Evolutionary conservation across 1,284 basidiomycete species (phyloP), one percentile per base, ranked within the genome.

Genomic region (Tilletiopsis washingtonensis): DNA sequence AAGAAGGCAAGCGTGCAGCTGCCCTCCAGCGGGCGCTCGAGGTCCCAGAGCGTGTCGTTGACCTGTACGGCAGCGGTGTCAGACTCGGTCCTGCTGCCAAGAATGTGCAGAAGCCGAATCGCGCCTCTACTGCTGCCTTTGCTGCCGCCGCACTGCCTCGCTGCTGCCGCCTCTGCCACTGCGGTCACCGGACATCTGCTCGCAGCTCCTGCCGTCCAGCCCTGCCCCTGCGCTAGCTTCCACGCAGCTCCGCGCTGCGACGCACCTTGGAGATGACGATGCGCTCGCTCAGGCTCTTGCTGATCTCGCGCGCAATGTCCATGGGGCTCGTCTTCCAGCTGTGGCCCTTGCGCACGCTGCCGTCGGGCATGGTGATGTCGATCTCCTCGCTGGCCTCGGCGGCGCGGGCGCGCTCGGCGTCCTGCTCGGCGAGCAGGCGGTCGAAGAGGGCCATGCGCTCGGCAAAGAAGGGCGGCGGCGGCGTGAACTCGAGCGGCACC

Each of bases 281-380:
- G 41, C 84, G 81, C 62, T 99, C 93, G 1, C 90, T 84, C 20
- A 97, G 78, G 68, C 86, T 84, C 74, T 91, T 86, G 15, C 87
- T 86, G 49, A 98, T 81, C 62, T 83, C 83, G 71, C 85, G 85
- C 39, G 93, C 93, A 52, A 99, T 78, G 65, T 87, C 83, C 82
- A 97, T 82, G 0, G 94, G 94, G 54, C 82, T 87, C n/a, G 94
- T 97, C 78, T 97, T 88, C 88, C 88, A 99, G 64, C 88, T 85
- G 50, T 78, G 88, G 24, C 81, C 94, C 60, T 86, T 82, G 49
- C 86, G 81, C 62, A 83, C 80, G 23, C 85, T 84, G 17, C 91
- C 91, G 77, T 97, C 88, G 4, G 84, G 87, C 58, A 98, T 76
- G 2, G 88, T 93, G 70, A 98, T 78, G 6, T 78, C 80, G 65